These are phyloP conservation scores for Clathrus columnatus DNA, from an alignment of 768 basidiomycete genomes.

Conservation along the genomic window DNA sequence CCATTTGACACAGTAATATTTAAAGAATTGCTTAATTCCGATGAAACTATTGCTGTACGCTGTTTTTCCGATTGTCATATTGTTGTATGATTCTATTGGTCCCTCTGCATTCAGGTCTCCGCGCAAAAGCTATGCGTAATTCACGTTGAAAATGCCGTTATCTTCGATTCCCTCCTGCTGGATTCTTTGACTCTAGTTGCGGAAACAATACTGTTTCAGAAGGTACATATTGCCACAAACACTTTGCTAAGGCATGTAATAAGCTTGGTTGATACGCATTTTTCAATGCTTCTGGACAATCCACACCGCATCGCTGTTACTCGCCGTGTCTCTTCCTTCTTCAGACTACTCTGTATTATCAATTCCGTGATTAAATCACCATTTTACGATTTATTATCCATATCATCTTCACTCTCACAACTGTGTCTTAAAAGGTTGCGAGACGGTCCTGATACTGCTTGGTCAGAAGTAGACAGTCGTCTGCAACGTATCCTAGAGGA, in stretches of 20 bases:
- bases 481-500: background rate
- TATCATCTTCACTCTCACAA: constrained; percentile 16
- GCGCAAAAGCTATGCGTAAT: background rate
- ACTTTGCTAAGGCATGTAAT: background rate
- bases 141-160: background rate
- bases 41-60: too few species aligned
- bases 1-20: too few species aligned
- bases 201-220: background rate
- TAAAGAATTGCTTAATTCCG: too few species aligned
- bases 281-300: background rate
- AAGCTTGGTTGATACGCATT: background rate
- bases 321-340: background rate
- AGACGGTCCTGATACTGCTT: constrained; percentile 31
- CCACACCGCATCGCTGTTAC: background rate
- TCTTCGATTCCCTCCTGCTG: constrained; percentile 1
- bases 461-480: constrained; percentile 27
- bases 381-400: background rate
- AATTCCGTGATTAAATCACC: background rate
- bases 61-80: too few species aligned
- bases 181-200: constrained; percentile 2
- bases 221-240: background rate
- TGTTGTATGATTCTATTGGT: too few species aligned
- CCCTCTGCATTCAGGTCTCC: too few species aligned
- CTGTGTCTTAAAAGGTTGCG: constrained; percentile 38
- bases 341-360: background rate